These are phyloP conservation scores for Podaxis mareebaensis DNA, from an alignment of 768 basidiomycete species.

Conservation along the genomic window DNA sequence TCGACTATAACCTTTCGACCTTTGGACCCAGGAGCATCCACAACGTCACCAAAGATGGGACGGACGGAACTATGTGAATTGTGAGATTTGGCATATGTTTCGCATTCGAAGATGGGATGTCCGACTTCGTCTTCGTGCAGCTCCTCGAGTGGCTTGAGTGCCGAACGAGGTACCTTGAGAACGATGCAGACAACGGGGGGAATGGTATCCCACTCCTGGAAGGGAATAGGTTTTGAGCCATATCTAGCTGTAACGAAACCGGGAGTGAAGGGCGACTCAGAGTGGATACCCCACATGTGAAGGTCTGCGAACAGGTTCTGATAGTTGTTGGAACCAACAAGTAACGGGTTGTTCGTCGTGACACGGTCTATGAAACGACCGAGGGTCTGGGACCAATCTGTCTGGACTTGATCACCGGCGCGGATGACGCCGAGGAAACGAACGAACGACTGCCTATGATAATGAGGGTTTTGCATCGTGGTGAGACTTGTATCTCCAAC, in stretches of 20 bases:
- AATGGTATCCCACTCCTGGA: conserved; percentile 30
- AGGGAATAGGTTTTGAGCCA: conserved; percentile 16
- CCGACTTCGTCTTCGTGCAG: conserved; percentile 23
- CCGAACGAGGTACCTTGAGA: conserved; percentile 34
- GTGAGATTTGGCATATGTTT: conserved; percentile 22
- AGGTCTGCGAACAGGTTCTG: conserved; percentile 51
- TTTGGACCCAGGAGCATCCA: conserved; percentile 3
- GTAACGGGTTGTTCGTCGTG: conserved; percentile 21
- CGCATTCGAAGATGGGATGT: conserved; percentile 38
- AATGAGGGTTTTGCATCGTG: conserved; percentile 34
- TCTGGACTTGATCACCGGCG: conserved; percentile 25
- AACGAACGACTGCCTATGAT: conserved; percentile 50
- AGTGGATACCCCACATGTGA: conserved; percentile 39
- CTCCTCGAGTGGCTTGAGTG: conserved; percentile 28
- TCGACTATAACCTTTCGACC: conserved; percentile 27
- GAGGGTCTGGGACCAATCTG: conserved; percentile 47
- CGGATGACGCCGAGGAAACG: conserved; percentile 43
- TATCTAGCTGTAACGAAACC: conserved; percentile 17
- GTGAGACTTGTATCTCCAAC: conserved; percentile 5
- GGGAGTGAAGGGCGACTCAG: conserved; percentile 18
- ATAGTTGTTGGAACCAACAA: conserved; percentile 31
- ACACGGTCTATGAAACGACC: conserved; percentile 29
- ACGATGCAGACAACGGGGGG: conserved; percentile 35
- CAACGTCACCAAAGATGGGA: conserved; percentile 31
- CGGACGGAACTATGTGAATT: conserved; percentile 38